These are phyloP conservation scores for Amaranthus tricolor DNA, from an alignment of 179 eudicot species.

Conservation along the genomic window DNA sequence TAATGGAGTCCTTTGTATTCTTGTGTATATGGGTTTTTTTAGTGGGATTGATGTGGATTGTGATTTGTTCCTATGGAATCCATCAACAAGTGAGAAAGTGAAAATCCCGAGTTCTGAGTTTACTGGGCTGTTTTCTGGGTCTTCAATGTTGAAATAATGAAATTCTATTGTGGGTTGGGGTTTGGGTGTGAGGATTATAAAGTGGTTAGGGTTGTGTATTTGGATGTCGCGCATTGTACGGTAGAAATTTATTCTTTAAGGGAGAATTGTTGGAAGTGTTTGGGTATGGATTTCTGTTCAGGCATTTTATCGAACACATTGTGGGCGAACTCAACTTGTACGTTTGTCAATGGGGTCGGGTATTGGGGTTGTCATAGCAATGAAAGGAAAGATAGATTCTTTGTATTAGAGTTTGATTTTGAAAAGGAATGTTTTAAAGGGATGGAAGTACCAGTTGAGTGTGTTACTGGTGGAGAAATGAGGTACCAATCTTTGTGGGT, in stretches of 20 bases:
- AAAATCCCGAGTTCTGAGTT: conserved; percentile 15
- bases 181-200: conserved; percentile 23
- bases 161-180: conserved; percentile 26
- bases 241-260: conserved; percentile 23
- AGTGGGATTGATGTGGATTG: conserved; percentile 1
- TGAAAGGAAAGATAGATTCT: conserved; percentile 27
- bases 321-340: conserved; percentile 29
- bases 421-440: background rate
- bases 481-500: conserved; percentile 36
- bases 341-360: conserved; percentile 30
- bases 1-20: conserved; percentile 26
- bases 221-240: background rate
- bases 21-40: conserved; percentile 16
- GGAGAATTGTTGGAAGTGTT: conserved; percentile 19
- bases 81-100: conserved; percentile 12
- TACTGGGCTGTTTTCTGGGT: conserved; percentile 24
- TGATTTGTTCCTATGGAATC: conserved; percentile 27
- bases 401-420: conserved; percentile 21
- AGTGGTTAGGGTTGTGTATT: conserved; percentile 25
- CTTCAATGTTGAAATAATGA: conserved; percentile 29
- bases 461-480: conserved; percentile 29
- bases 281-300: conserved; percentile 8
- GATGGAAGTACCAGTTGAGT: conserved; percentile 14
- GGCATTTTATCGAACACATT: conserved; percentile 32
- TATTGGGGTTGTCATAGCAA: conserved; percentile 24